These are phyloP conservation scores for Iberis pinnata DNA, from an alignment of 345 rosid genomes.

Conservation along the genomic window DNA sequence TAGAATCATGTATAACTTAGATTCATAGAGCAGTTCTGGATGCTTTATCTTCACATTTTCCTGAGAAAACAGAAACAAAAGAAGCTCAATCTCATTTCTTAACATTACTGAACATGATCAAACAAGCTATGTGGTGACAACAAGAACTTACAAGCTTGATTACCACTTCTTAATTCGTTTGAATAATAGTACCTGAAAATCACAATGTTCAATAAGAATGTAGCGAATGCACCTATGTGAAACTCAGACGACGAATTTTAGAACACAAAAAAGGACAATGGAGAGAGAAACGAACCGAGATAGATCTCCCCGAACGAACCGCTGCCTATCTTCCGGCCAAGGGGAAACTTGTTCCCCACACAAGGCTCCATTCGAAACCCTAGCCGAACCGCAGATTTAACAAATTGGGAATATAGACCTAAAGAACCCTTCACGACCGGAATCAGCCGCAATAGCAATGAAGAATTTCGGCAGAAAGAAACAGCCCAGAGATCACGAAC, in stretches of 20 bases:
- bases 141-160: slow-evolving; percentile 77
- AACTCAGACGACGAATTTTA: slow-evolving; percentile 4
- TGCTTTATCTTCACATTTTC: slow-evolving; percentile 88
- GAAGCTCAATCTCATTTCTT: too few relatives aligned
- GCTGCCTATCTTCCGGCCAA: slow-evolving; percentile 62
- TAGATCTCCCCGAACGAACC: slow-evolving; percentile 65
- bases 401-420: too few relatives aligned
- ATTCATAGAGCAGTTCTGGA: slow-evolving; percentile 82
- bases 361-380: slow-evolving; percentile 52
- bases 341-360: slow-evolving; percentile 55
- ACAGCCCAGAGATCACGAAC: slow-evolving; percentile 18
- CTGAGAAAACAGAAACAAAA: too few relatives aligned
- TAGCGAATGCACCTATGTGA: too few relatives aligned
- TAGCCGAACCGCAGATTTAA: slow-evolving; percentile 15
- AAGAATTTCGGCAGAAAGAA: neutral
- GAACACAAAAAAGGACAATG: neutral
- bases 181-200: slow-evolving; percentile 63
- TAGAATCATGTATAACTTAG: slow-evolving; percentile 73
- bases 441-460: slow-evolving; percentile 17
- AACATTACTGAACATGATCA: too few relatives aligned
- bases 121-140: neutral
- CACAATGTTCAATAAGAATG: too few relatives aligned
- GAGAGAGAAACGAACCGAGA: slow-evolving; percentile 36
- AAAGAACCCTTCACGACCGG: neutral
- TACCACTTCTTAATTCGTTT: slow-evolving; percentile 87